Evolutionary conservation across 2,329 filamentous ascomycete genomes (phyloP), one percentile per base, ranked within the genome.

Genomic region (Botrytis galanthina): DNA sequence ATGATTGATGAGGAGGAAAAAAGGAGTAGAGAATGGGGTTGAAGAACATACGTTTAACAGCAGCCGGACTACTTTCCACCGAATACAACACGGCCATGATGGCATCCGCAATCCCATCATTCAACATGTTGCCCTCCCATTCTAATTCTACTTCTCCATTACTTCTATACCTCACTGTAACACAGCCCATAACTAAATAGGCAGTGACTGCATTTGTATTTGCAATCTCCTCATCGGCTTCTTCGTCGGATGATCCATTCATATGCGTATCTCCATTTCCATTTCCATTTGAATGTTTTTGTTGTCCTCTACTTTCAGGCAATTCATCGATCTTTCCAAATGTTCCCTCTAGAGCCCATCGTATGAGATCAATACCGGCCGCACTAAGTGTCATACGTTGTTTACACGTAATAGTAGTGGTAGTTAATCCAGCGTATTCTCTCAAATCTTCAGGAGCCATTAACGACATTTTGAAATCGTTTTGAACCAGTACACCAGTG

Each of bases 51-150:
- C 94, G 93, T 83, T 96, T 97, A 69, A 99, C 95, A 20, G 96
- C 95, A 22, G 96, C 96, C 8, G 95, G 96, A 71, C 93, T 97
- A 82, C 92, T 97, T 83, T 99, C 96, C 35, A 97, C 93, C 0
- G 93, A 95, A 78, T 97, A 90, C 18, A 99, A 87, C 4, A 98
- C 94, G 0, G 94, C 94, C 87, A 98, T 93, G 72, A 98, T 92
- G 26, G 96, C 94, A 83, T 99, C 96, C n/a, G 96, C 96, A 79
- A 99, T 97, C 75, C 94, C 93, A 80, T 99, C 96, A 82, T 98
- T 99, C 80, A 98, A 91, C 85, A 97, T 93, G 81, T 98, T 99
- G 73, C 95, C 96, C 82, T 98, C 95, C 96, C 96, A 99, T 83
- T 97, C 94, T 4, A 98, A 86, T 81, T 97, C 94, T 9, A 98